Percentiles rank a stretch among this genome's conserved stretches.
phyloP scores from a whole-genome alignment of 257 asterid species.

The Thymus mandschuricus region DNA sequence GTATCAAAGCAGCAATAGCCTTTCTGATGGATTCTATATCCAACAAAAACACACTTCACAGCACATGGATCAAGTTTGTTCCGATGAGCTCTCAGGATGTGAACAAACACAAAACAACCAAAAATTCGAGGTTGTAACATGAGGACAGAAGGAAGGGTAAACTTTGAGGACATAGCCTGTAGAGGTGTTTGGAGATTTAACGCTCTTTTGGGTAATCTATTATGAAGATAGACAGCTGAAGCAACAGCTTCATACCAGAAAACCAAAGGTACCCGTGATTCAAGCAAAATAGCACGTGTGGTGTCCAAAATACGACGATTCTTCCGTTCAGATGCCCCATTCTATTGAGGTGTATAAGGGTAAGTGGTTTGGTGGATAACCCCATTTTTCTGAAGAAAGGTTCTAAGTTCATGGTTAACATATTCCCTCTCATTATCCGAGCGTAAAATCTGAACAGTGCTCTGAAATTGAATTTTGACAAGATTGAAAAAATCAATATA shows the following conservation, averaged over 20 bases:
- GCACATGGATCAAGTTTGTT: not conserved
- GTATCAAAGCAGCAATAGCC: conserved; percentile 6
- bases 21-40: not conserved
- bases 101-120: not conserved
- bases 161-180: conserved; percentile 1
- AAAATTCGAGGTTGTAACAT: conserved; percentile 12
- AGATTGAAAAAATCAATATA: not conserved
- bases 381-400: not conserved
- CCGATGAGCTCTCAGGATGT: not conserved
- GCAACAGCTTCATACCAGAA: not conserved
- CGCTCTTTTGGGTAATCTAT: not conserved
- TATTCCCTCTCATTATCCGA: conserved; percentile 1
- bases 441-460: not conserved
- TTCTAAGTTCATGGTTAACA: not conserved
- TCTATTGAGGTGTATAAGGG: conserved; percentile 9
- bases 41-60: not conserved
- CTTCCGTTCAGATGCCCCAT: not conserved
- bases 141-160: not conserved
- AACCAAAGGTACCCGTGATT: not conserved
- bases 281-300: not conserved
- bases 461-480: not conserved
- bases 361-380: not conserved
- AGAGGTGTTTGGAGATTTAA: not conserved
- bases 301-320: conserved; percentile 3
- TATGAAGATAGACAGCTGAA: not conserved